Conservation (phyloP, 2,329 filamentous ascomycete species). For the Colletotrichum sp. region DNA sequence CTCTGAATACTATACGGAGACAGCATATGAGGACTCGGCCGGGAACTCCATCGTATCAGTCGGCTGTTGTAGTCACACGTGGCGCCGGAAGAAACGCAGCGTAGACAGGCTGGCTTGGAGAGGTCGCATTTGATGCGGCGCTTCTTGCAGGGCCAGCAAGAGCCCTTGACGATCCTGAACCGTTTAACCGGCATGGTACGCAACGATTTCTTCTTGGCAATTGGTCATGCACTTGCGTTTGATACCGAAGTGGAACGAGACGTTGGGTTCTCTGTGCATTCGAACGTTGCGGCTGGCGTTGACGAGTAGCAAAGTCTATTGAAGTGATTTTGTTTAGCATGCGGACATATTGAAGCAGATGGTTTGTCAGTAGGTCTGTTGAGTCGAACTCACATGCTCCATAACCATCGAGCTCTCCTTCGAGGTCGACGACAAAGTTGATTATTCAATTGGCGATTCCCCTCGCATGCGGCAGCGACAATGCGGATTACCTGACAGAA, state of each 20-base stretch:
- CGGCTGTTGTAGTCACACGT: slow-evolving; percentile 42
- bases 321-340: background rate
- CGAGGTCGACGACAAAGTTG: background rate
- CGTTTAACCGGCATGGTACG: background rate
- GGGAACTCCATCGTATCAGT: slow-evolving; percentile 46
- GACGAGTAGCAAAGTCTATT: background rate
- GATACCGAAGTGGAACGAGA: background rate
- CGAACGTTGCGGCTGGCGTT: background rate
- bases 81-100: slow-evolving; percentile 29
- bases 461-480: background rate
- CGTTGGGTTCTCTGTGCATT: background rate
- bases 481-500: background rate
- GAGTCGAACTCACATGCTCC: background rate
- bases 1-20: slow-evolving; percentile 27
- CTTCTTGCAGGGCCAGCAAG: slow-evolving; percentile 50
- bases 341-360: background rate
- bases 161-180: slow-evolving; percentile 38
- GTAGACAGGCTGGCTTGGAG: slow-evolving; percentile 38
- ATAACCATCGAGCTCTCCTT: background rate
- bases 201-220: background rate
- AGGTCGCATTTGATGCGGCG: slow-evolving; percentile 48
- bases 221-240: background rate
- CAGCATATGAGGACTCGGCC: slow-evolving; percentile 31
- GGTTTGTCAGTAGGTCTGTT: too few relatives aligned
- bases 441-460: background rate